A percentile compares a stretch with the other conserved stretches of the same genome.
These are phyloP conservation scores for Phytophthora cryptogea DNA, from an alignment of 352 stramenopile species.

Conservation along the genomic window DNA sequence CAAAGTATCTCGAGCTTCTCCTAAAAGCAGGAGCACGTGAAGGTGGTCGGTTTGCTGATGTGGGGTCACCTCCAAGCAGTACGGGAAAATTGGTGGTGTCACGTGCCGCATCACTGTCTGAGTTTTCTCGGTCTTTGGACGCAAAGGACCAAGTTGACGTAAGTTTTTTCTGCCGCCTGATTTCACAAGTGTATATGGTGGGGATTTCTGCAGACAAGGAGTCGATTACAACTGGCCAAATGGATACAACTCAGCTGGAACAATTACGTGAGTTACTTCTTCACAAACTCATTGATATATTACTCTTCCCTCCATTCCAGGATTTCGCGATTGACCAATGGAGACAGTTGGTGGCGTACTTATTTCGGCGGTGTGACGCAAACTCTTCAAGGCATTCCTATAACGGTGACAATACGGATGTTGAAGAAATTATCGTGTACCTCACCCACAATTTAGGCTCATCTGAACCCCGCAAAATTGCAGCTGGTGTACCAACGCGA, in stretches of 20 bases:
- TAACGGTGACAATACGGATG: slow-evolving; percentile 33
- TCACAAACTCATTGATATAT: slow-evolving; percentile 65
- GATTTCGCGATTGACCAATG: slow-evolving; percentile 52
- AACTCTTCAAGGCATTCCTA: slow-evolving; percentile 14
- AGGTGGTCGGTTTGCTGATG: slow-evolving; percentile 15
- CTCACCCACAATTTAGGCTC: slow-evolving; percentile 52
- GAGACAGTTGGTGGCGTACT: slow-evolving; percentile 66
- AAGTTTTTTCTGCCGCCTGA: slow-evolving; percentile 77
- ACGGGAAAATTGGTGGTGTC: slow-evolving; percentile 14
- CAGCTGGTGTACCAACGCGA: slow-evolving; percentile 22
- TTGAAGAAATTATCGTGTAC: slow-evolving; percentile 71
- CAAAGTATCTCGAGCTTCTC: slow-evolving; percentile 60
- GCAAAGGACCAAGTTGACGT: slow-evolving; percentile 54
- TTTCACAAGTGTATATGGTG: slow-evolving; percentile 67
- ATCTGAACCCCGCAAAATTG: slow-evolving; percentile 31
- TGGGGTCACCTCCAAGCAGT: slow-evolving; percentile 15
- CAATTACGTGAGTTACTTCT: slow-evolving; percentile 60
- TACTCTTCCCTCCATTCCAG: slow-evolving; percentile 55
- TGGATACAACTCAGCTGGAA: slow-evolving; percentile 42
- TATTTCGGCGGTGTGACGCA: slow-evolving; percentile 54
- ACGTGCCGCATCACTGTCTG: slow-evolving; percentile 21
- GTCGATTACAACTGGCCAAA: slow-evolving; percentile 28
- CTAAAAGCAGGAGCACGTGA: slow-evolving; percentile 36
- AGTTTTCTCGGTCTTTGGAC: slow-evolving; percentile 33
- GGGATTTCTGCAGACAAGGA: slow-evolving; percentile 32